Evolutionary conservation across 345 rosid species (phyloP), one percentile per base, ranked within the genome.

Genomic region (Eucalyptus cladocalyx): DNA sequence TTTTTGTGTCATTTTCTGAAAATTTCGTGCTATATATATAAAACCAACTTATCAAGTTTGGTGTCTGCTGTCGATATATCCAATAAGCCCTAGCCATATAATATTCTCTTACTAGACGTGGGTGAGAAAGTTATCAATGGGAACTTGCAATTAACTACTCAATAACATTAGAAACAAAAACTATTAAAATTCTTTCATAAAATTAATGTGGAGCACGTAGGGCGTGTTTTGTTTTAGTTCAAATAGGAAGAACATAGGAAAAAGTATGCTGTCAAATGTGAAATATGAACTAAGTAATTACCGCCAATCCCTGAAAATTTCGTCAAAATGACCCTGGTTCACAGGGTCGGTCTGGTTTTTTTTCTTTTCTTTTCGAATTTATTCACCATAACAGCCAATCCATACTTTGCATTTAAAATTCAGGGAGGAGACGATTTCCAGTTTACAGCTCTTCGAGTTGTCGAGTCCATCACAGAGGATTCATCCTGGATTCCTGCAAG

Each of bases 351-450:
- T 26, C 65, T 58, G 14, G 1, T 48, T 54, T 56, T 56, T 51
- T 49, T 49, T 13, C 2, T 14, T 24, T 58, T 10, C 0, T 26
- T 26, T 58, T 11, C 7, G n/a, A 58, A 58, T 28, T 28, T 60
- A 28, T 30, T 30, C n/a, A 28, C 69, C 69, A 1, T 60, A 13
- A 60, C 69, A 60, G 32, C 16, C 69, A 28, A 60, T 1, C 32
- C 69, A 60, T 87, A 49, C 42, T 24, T 86, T 86, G 19, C 34
- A 34, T 43, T 8, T 81, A 85, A 83, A 49, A 10, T 90, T 81
- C 93, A 97, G 98, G 96, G 97, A n/a, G 89, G 98, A 91, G 98
- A 97, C 89, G 98, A 98, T 91, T 95, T 97, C 94, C 98, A 97
- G 87, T 95, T 96, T 90, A 95, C 98, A 48, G 95, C 97, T 92